These are phyloP conservation scores for Clonostachys rhizophaga DNA, from an alignment of 2,329 filamentous ascomycete species.

Conservation along the genomic window DNA sequence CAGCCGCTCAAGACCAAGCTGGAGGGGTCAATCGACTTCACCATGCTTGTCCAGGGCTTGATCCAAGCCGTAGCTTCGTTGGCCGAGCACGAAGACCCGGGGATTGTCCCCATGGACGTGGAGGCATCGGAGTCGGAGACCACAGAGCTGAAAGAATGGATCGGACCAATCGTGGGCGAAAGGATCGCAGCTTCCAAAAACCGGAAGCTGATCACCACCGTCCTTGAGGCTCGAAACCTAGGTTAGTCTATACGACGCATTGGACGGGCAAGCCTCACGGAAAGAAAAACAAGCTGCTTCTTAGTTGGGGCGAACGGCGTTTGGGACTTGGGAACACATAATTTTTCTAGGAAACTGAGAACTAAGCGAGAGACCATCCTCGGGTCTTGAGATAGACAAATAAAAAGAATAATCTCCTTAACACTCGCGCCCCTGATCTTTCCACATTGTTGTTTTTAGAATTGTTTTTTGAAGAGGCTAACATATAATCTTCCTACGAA, in stretches of 20 bases:
- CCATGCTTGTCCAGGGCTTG: constrained; percentile 52
- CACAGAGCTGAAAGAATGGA: constrained; percentile 44
- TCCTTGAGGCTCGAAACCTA: constrained; percentile 51
- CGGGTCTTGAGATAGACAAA: background rate
- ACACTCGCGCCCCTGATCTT: too few species aligned
- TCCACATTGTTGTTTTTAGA: background rate
- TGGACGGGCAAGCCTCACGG: too few species aligned
- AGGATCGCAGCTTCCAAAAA: constrained; percentile 40
- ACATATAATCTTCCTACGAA: background rate
- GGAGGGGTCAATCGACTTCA: constrained; percentile 42
- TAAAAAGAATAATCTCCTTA: too few species aligned
- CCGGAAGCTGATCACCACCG: constrained; percentile 39
- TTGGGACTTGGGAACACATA: background rate
- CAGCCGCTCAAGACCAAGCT: constrained; percentile 47
- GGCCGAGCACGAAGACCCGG: constrained; percentile 20
- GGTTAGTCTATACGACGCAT: constrained; percentile 20
- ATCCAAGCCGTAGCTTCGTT: constrained; percentile 47
- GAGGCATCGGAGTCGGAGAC: constrained; percentile 27
- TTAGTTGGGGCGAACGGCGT: too few species aligned
- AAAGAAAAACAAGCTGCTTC: too few species aligned
- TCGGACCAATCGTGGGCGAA: constrained; percentile 49
- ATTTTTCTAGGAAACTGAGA: background rate
- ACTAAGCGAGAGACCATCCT: background rate
- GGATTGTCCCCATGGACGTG: constrained; percentile 34
- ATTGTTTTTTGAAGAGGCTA: background rate